phyloP scores from a whole-genome alignment of 106 monocot species.

The Chionographis japonica region DNA sequence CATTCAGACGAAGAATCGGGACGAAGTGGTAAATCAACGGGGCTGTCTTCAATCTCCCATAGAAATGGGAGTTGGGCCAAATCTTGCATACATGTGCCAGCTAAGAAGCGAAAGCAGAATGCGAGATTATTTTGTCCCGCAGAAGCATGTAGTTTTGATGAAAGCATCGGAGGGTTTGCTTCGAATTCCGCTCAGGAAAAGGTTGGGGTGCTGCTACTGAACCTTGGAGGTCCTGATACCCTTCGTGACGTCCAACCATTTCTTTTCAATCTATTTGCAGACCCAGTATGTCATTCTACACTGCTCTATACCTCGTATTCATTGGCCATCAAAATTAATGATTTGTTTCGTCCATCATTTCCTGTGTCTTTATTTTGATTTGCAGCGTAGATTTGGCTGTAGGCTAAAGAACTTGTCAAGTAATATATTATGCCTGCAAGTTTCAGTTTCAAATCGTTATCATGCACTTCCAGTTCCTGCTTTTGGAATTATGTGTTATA shows the following conservation, averaged over 20 bases:
- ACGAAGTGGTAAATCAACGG: neutral
- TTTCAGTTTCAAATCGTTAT: too few relatives aligned
- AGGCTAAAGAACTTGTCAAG: too few relatives aligned
- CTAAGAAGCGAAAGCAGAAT: neutral
- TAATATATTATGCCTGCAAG: too few relatives aligned
- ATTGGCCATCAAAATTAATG: too few relatives aligned
- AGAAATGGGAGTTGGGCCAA: neutral
- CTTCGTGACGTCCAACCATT: conserved; percentile 92
- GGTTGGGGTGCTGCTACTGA: conserved; percentile 70
- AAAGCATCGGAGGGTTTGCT: conserved; percentile 5
- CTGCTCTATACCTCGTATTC: too few relatives aligned
- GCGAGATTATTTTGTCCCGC: conserved; percentile 17
- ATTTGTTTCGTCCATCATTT: too few relatives aligned
- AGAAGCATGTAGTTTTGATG: conserved; percentile 25
- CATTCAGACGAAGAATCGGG: neutral
- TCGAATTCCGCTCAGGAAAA: conserved; percentile 27
- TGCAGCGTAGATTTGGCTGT: too few relatives aligned
- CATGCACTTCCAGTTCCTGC: too few relatives aligned
- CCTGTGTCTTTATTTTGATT: too few relatives aligned
- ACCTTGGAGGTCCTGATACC: conserved; percentile 87
- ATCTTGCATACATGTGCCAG: neutral
- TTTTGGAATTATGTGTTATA: too few relatives aligned
- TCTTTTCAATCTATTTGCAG: conserved; percentile 89
- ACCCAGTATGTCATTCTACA: conserved; percentile 52
- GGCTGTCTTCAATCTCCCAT: conserved; percentile 1